Evolutionary conservation across 2,329 filamentous ascomycete genomes (phyloP), one percentile per base, ranked within the genome.

Genomic region (Rhexocercosporidium sp.): DNA sequence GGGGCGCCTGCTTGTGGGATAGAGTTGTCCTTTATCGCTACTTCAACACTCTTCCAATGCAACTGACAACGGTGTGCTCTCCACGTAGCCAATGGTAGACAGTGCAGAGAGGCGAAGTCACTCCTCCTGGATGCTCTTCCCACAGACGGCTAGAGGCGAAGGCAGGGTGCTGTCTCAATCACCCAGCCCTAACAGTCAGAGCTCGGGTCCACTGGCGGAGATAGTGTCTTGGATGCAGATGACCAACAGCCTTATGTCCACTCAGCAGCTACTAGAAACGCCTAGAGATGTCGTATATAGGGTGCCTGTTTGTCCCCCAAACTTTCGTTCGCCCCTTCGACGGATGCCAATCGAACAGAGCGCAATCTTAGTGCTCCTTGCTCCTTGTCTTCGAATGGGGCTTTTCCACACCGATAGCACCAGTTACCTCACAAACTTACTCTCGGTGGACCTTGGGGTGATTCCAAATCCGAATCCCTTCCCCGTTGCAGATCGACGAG

Each of bases 191-290:
- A 64, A 46, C 20, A 53, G 49, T 61, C 68, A 66, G 65, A 59
- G 34, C 63, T 65, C 66, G 49, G 62, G 61, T 64, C 67, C 39
- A 73, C 60, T 72, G 69, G 69, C 71, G 72, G 70, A 74, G 66
- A 71, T 72, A 74, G 70, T 61, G 62, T 66, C 54, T 59, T 59
- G 62, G 62, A 39, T 73, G 71, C 74, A 74, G 70, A 71, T 74
- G 65, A 67, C 68, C 47, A 68, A 66, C 63, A 70, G 61, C 66
- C 67, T 70, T 73, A 71, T 70, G 67, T 70, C 72, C 74, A 72
- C 69, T 72, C 64, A 71, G 69, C 68, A 70, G 56, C 54, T 54
- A 63, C 63, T 54, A 47, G 54, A 66, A 65, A 67, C 60, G 61
- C 65, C 66, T 65, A 39, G 37, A 51, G 64, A 57, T 69, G 67